phyloP scores from a whole-genome alignment of 2,329 filamentous ascomycete genomes.

The Sclerotinia borealis region DNA sequence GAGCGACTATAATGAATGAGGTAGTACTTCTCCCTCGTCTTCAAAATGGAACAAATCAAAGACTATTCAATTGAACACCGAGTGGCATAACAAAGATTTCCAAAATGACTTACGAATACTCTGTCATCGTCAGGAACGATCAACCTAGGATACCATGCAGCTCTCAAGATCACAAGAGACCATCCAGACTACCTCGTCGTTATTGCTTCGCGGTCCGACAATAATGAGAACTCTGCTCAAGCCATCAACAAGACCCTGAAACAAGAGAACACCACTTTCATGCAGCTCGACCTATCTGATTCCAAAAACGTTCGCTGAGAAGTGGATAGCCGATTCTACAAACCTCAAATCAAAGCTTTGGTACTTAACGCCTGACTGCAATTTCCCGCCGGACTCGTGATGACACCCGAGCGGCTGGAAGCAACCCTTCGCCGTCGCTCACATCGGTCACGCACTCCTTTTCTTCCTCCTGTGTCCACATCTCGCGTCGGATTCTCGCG shows the following conservation, averaged over 20 bases:
- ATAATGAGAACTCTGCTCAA: slow-evolving; percentile 22
- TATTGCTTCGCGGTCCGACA: slow-evolving; percentile 40
- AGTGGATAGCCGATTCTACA: neutral
- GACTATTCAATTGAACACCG: too few species aligned
- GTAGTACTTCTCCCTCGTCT: neutral
- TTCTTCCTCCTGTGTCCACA: slow-evolving; percentile 41
- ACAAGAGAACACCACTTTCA: slow-evolving; percentile 38
- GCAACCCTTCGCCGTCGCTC: slow-evolving; percentile 43
- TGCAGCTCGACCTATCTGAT: slow-evolving; percentile 30
- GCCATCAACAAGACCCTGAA: slow-evolving; percentile 38
- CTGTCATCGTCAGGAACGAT: slow-evolving; percentile 41
- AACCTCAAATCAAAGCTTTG: slow-evolving; percentile 39
- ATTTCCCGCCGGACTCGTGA: slow-evolving; percentile 31
- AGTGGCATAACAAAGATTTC: neutral
- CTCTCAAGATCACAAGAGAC: slow-evolving; percentile 36
- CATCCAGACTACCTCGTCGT: slow-evolving; percentile 38
- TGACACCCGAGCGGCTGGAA: slow-evolving; percentile 41
- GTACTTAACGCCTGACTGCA: slow-evolving; percentile 45
- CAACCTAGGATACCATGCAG: slow-evolving; percentile 39
- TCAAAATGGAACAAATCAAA: too few species aligned
- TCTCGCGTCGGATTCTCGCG: slow-evolving; percentile 36
- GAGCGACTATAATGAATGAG: neutral
- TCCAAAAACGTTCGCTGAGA: slow-evolving; percentile 30
- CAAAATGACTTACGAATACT: slow-evolving; percentile 20
- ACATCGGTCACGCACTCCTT: slow-evolving; percentile 46